Evolutionary conservation across 441 rosid genomes (phyloP).

Genomic region (Arabidopsis hybrid): DNA sequence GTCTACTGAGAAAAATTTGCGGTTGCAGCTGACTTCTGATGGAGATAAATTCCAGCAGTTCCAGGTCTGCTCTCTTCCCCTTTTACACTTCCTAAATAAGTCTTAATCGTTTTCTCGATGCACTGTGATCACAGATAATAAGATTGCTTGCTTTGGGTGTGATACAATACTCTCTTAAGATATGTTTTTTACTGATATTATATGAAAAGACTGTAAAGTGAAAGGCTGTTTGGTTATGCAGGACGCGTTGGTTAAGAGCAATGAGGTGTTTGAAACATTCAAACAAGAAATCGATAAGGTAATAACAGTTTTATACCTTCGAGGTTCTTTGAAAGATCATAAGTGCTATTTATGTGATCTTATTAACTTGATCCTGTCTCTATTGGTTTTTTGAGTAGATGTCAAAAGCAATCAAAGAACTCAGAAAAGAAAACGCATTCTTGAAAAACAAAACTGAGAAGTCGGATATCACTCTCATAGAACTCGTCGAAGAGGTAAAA

Average conservation of each 20-base stretch:
- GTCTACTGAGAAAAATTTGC: slow-evolving; percentile 85
- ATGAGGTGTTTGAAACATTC: slow-evolving; percentile 91
- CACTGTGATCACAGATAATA: neutral
- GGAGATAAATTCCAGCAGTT: slow-evolving; percentile 96
- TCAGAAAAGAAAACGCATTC: slow-evolving; percentile 83
- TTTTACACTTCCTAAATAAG: neutral
- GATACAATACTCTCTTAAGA: neutral
- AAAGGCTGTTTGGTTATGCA: slow-evolving; percentile 48
- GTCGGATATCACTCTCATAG: slow-evolving; percentile 75
- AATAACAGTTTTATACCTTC: slow-evolving; percentile 18
- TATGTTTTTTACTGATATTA: neutral
- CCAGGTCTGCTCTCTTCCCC: slow-evolving; percentile 61
- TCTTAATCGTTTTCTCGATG: neutral
- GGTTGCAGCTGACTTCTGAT: slow-evolving; percentile 81
- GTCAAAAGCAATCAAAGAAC: slow-evolving; percentile 87
- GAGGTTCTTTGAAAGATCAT: neutral
- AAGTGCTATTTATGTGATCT: neutral
- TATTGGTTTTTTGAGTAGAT: slow-evolving; percentile 52
- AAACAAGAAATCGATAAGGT: slow-evolving; percentile 96
- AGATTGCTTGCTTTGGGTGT: neutral
- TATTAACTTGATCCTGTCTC: neutral
- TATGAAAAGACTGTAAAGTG: neutral
- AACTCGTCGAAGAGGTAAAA: slow-evolving; percentile 87
- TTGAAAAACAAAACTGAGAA: slow-evolving; percentile 89
- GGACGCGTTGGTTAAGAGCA: slow-evolving; percentile 91